A percentile compares a stretch with the other conserved stretches of the same genome.
These are phyloP conservation scores for Myriosclerotinia duriaeana DNA, from an alignment of 2,329 filamentous ascomycete species.

Conservation along the genomic window DNA sequence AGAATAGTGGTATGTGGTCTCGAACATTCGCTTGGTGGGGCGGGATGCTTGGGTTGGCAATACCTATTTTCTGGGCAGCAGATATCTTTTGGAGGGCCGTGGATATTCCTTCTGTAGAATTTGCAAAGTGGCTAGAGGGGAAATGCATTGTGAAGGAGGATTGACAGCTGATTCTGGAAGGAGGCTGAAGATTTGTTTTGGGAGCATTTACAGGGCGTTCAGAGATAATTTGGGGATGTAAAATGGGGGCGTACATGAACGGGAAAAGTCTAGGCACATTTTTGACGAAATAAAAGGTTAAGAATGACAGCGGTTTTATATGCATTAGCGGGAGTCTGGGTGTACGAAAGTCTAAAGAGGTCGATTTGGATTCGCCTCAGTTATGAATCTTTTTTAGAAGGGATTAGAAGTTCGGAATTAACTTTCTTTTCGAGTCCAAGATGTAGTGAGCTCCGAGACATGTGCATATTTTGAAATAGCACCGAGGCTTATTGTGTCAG, in stretches of 20 bases:
- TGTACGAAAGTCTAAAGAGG: background rate
- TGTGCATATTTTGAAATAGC: background rate
- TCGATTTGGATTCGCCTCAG: constrained; percentile 10
- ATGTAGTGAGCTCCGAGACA: background rate
- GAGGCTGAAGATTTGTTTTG: constrained; percentile 6
- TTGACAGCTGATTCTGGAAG: background rate
- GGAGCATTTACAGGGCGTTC: constrained; percentile 14
- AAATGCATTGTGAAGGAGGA: constrained; percentile 35
- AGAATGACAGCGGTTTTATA: background rate
- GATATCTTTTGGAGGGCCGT: constrained; percentile 60
- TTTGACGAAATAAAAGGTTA: background rate
- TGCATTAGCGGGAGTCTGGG: background rate
- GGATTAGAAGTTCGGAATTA: background rate
- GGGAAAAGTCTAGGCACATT: background rate
- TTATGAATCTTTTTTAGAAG: background rate
- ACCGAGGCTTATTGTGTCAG: background rate
- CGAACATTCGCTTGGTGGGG: constrained; percentile 40
- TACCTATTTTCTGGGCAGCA: constrained; percentile 52
- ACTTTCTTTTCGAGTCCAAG: background rate
- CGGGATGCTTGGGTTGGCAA: constrained; percentile 44
- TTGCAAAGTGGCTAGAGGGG: constrained; percentile 49
- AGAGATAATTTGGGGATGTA: constrained; percentile 3
- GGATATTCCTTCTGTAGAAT: constrained; percentile 51
- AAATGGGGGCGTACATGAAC: constrained; percentile 7
- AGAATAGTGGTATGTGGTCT: constrained; percentile 31